Evolutionary conservation across 768 basidiomycete species (phyloP).

Genomic region (Lanmaoa rubissima): DNA sequence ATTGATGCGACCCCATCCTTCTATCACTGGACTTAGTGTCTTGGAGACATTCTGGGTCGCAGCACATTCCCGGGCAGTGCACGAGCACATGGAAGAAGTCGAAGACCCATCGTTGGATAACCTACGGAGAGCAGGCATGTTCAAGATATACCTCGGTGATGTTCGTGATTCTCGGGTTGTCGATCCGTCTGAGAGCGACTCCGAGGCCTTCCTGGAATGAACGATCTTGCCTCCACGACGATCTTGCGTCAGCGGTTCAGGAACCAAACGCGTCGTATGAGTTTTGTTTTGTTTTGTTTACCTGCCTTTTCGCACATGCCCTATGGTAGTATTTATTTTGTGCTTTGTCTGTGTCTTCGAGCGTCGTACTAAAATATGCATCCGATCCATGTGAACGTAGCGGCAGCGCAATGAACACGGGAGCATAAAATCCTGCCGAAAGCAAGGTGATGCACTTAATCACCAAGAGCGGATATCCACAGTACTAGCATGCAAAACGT

Average conservation of each 20-base stretch:
- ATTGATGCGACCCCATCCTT: too few species aligned
- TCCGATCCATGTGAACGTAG: too few species aligned
- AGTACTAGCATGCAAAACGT: too few species aligned
- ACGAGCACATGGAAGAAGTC: background rate
- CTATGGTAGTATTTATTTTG: too few species aligned
- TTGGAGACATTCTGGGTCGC: background rate
- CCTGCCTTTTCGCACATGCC: background rate
- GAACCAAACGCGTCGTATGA: background rate
- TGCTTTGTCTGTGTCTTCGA: too few species aligned
- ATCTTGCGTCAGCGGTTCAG: background rate
- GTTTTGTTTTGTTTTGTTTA: too few species aligned
- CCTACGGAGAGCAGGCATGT: background rate
- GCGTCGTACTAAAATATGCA: too few species aligned
- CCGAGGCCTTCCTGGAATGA: background rate
- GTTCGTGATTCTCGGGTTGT: background rate
- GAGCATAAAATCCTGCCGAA: background rate
- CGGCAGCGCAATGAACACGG: too few species aligned
- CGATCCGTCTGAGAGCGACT: too few species aligned
- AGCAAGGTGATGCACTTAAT: background rate
- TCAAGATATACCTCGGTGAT: background rate
- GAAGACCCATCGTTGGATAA: background rate
- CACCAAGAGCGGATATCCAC: too few species aligned
- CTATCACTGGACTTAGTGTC: background rate
- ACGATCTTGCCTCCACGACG: background rate
- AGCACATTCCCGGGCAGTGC: background rate